phyloP scores from a whole-genome alignment of 768 basidiomycete species.

The Lentinus tigrinus region DNA sequence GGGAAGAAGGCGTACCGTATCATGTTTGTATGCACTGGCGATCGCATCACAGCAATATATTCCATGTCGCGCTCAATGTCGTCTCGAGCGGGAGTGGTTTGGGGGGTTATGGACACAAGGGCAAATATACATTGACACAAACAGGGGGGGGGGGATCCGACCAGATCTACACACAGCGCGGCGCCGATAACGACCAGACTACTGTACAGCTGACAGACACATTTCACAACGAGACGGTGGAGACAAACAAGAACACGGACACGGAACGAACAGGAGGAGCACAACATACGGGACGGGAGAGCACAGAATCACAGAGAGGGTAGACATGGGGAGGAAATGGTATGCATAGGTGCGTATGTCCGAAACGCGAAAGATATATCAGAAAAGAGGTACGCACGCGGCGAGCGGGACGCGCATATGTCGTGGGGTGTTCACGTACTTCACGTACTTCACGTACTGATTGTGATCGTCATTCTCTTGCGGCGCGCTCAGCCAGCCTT shows the following conservation, averaged over 20 bases:
- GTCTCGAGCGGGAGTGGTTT: neutral
- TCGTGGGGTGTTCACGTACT: neutral
- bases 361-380: neutral
- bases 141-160: neutral
- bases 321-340: neutral
- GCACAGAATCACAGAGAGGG: neutral
- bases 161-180: neutral
- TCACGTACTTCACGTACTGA: neutral
- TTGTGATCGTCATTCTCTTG: neutral
- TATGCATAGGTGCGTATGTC: slow-evolving; percentile 3
- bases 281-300: slow-evolving; percentile 1
- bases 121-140: neutral
- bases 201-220: neutral
- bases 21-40: neutral
- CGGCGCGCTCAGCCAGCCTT: slow-evolving; percentile 1
- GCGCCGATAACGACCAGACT: slow-evolving; percentile 1
- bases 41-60: neutral
- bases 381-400: neutral
- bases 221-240: neutral
- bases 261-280: neutral
- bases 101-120: neutral
- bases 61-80: neutral
- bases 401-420: neutral
- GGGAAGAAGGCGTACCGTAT: too few relatives aligned
- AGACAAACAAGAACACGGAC: neutral